Conservation (phyloP, 192 early-diverging fungal species). For the Coemansia sp. region DNA sequence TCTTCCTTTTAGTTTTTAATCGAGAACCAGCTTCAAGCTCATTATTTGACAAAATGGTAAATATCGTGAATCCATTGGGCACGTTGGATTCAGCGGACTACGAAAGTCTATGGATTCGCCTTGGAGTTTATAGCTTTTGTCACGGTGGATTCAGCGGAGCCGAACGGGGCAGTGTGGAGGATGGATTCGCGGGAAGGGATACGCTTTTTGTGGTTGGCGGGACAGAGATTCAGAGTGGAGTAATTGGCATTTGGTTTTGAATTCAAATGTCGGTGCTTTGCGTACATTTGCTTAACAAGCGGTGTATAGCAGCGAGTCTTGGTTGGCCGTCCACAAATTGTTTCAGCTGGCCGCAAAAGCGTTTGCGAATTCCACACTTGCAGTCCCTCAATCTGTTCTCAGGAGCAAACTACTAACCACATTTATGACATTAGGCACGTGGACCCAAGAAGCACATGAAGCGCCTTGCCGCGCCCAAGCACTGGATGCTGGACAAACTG, state of each 20-base stretch:
- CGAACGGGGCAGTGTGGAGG: background rate
- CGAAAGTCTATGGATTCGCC: background rate
- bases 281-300: too few species aligned
- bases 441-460: conserved; percentile 99
- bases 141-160: background rate
- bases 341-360: too few species aligned
- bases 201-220: background rate
- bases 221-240: too few species aligned
- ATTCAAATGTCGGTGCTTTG: too few species aligned
- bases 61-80: conserved; percentile 17
- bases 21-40: too few species aligned
- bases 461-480: conserved; percentile 97
- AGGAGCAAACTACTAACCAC: background rate
- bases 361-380: too few species aligned
- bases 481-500: conserved; percentile 99
- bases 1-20: conserved; percentile 3
- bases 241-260: too few species aligned
- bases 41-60: conserved; percentile 30
- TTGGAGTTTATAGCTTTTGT: background rate
- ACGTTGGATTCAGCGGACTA: background rate
- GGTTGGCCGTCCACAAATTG: too few species aligned
- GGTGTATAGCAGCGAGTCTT: too few species aligned
- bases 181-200: background rate
- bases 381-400: too few species aligned
- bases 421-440: conserved; percentile 57